Base-by-base conservation (phyloP, 345 rosid species). In the Camelina hispida region DNA sequence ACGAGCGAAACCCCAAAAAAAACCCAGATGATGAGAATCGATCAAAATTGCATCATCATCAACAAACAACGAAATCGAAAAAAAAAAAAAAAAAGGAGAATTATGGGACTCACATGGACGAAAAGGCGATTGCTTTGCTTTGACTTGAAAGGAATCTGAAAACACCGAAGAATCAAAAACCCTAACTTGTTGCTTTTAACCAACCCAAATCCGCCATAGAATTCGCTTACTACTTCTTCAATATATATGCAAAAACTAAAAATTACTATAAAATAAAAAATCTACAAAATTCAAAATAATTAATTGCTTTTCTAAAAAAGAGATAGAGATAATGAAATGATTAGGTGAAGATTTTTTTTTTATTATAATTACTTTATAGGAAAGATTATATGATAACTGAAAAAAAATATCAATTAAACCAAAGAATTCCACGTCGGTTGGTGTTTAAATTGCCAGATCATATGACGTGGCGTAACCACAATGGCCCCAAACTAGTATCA, bases 141-240 rank as follows among this genome's bases (percentile, higher is more conserved):
- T 69, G 75, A 70, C 66, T 63, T 64, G 9, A 44, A 62, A 62
- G 53, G 61, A 68, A 69, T 69, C 52, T 2, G 13, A 46, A 69
- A 40, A 51, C n/a, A n/a, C 62, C 67, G 14, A 17, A 18, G 69
- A 68, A 68, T 76, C 57, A 69, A 57, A 62, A 69, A 62, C 70
- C 65, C 65, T 34, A 52, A 42, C 17, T 54, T 54, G 11, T 23
- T 54, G 17, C 55, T 60, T 52, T 15, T 50, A 68, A 43, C 43
- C 10, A 14, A 34, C 37, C 37, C 37, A 62, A 52, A 43, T 44
- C 65, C 66, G 23, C 53, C 65, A 51, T 28, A 62, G 60, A 55
- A 10, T 76, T 44, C 74, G 70, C 75, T 42, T 42, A 7, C 37
- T 34, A 6, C 8, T 34, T 1, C 69, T 62, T 62, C 22, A 46